Evolutionary conservation across 2,329 filamentous ascomycete species (phyloP).

Genomic region (Plenodomus lindquistii): DNA sequence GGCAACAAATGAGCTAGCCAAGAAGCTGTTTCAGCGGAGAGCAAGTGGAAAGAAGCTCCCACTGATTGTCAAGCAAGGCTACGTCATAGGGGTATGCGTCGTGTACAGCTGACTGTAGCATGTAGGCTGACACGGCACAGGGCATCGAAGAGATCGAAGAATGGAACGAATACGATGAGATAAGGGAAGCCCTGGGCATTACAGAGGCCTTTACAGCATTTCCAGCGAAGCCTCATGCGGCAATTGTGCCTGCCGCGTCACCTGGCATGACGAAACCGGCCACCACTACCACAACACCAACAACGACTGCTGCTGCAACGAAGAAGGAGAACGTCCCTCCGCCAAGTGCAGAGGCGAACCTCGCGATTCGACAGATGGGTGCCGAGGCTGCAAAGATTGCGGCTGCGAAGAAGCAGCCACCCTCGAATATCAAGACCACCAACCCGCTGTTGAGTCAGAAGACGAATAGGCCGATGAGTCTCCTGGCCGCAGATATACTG

Average conservation of each 20-base stretch:
- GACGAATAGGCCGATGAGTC: constrained; percentile 24
- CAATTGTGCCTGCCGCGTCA: background rate
- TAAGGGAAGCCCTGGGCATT: constrained; percentile 79
- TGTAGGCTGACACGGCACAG: constrained; percentile 51
- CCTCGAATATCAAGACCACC: constrained; percentile 39
- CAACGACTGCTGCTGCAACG: constrained; percentile 8
- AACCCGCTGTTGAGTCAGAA: constrained; percentile 43
- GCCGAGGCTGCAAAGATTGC: constrained; percentile 44
- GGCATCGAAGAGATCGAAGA: constrained; percentile 94
- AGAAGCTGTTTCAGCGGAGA: constrained; percentile 84
- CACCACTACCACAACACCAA: constrained; percentile 8
- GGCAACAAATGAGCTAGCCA: constrained; percentile 84
- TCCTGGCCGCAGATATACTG: constrained; percentile 1
- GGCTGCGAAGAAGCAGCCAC: constrained; percentile 39
- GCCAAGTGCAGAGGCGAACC: constrained; percentile 34
- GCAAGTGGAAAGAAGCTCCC: constrained; percentile 87
- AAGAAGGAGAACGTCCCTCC: constrained; percentile 31
- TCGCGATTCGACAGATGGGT: constrained; percentile 42
- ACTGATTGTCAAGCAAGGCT: constrained; percentile 82
- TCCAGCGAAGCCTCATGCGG: constrained; percentile 30
- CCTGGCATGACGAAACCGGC: constrained; percentile 4
- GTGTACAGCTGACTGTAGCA: background rate
- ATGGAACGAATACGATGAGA: constrained; percentile 98
- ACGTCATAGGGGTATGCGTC: constrained; percentile 77
- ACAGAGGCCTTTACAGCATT: constrained; percentile 35